These are phyloP conservation scores for Malus asiatica DNA, from an alignment of 306 rosid genomes.

Conservation along the genomic window DNA sequence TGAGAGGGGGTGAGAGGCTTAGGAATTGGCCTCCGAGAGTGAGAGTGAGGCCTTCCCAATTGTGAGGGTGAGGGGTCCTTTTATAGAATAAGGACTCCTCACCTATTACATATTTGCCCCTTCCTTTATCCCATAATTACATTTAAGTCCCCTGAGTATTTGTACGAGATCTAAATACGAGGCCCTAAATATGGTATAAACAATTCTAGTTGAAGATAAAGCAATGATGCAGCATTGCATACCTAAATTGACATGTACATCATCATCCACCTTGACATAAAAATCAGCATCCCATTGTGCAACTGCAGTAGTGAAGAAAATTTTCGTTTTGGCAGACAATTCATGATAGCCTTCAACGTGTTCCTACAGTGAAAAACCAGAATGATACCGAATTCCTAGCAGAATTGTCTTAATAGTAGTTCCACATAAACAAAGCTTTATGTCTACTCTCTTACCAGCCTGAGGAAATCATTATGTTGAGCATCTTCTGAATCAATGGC, in stretches of 20 bases:
- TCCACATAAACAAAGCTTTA: neutral
- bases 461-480: slow-evolving; percentile 63
- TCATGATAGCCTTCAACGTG: slow-evolving; percentile 98
- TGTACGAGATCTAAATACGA: too few relatives aligned
- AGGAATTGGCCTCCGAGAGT: too few relatives aligned
- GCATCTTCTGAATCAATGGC: slow-evolving; percentile 96
- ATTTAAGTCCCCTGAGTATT: too few relatives aligned
- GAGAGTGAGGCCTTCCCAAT: too few relatives aligned
- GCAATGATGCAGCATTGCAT: slow-evolving; percentile 9
- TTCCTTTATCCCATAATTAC: too few relatives aligned
- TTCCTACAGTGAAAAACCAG: slow-evolving; percentile 47
- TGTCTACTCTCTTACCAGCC: slow-evolving; percentile 35
- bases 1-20: too few relatives aligned
- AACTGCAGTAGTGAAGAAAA: slow-evolving; percentile 86
- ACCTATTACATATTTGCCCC: too few relatives aligned
- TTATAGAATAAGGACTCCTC: too few relatives aligned
- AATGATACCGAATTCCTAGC: slow-evolving; percentile 15
- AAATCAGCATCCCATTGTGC: slow-evolving; percentile 90
- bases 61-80: too few relatives aligned
- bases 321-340: slow-evolving; percentile 90
- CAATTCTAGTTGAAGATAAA: neutral
- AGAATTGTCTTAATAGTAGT: neutral
- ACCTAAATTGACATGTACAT: slow-evolving; percentile 99
- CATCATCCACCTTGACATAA: slow-evolving; percentile 94
- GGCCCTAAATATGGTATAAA: too few relatives aligned